A percentile compares a stretch with the other conserved stretches of the same genome.
Evolutionary conservation across 2,329 filamentous ascomycete species (phyloP).

Genomic region (Fusarium sp.): DNA sequence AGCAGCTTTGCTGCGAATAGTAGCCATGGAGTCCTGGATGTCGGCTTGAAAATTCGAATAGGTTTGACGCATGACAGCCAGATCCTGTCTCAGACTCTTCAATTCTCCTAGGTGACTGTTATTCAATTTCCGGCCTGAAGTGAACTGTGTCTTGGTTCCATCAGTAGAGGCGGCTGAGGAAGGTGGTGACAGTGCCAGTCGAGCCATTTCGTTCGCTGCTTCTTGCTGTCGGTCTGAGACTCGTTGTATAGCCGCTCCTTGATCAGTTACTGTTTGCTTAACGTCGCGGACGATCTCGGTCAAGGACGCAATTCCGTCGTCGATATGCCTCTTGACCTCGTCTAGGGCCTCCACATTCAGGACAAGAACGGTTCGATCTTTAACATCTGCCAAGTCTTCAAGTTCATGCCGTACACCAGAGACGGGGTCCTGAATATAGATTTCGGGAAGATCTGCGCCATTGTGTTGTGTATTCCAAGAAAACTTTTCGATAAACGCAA

Average conservation of each 20-base stretch:
- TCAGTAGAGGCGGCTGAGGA: constrained; percentile 57
- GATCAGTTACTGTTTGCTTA: constrained; percentile 83
- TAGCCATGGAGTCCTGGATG: constrained; percentile 86
- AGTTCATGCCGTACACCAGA: constrained; percentile 97
- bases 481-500: constrained; percentile 99
- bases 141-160: constrained; percentile 50
- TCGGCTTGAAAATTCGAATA: constrained; percentile 92
- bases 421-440: constrained; percentile 95
- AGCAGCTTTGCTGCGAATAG: constrained; percentile 82
- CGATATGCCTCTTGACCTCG: constrained; percentile 95
- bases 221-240: constrained; percentile 94
- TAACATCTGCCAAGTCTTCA: constrained; percentile 92
- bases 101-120: constrained; percentile 79
- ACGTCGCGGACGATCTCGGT: constrained; percentile 87
- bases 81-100: constrained; percentile 83
- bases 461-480: constrained; percentile 98
- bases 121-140: constrained; percentile 59
- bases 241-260: constrained; percentile 81
- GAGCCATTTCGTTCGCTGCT: constrained; percentile 85
- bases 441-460: constrained; percentile 91
- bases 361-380: constrained; percentile 93
- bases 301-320: constrained; percentile 86
- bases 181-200: constrained; percentile 61
- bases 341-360: constrained; percentile 93
- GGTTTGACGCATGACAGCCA: constrained; percentile 91